Percentiles rank a stretch among this genome's conserved stretches.
Evolutionary conservation across 495 filamentous ascomycete species (phyloP).

Genomic region (Podospora conica): DNA sequence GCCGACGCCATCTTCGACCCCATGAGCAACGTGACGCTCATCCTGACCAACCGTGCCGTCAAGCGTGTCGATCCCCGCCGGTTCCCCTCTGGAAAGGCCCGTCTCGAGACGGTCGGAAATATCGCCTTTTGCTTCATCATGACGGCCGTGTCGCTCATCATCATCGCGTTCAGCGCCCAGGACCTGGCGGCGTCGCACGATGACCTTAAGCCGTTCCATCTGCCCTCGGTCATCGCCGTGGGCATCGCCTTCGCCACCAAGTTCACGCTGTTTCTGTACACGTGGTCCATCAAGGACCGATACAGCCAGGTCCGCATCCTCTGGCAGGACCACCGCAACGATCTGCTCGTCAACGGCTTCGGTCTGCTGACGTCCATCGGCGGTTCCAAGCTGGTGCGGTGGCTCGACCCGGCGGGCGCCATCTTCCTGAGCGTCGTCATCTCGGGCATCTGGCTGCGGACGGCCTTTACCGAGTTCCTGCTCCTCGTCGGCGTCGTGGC

Average conservation of each 20-base stretch:
- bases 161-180: slow-evolving; percentile 77
- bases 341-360: slow-evolving; percentile 83
- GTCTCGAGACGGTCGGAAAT: slow-evolving; percentile 93
- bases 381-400: slow-evolving; percentile 83
- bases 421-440: slow-evolving; percentile 76
- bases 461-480: slow-evolving; percentile 85
- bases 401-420: slow-evolving; percentile 91
- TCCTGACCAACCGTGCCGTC: slow-evolving; percentile 83
- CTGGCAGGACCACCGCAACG: slow-evolving; percentile 88
- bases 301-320: slow-evolving; percentile 87
- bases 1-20: slow-evolving; percentile 96
- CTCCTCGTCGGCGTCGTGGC: slow-evolving; percentile 85
- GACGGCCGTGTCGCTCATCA: slow-evolving; percentile 81
- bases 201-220: slow-evolving; percentile 59
- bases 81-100: slow-evolving; percentile 90
- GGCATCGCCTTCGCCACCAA: slow-evolving; percentile 79
- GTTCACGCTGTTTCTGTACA: slow-evolving; percentile 78
- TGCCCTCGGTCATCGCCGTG: slow-evolving; percentile 86
- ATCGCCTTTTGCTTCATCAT: slow-evolving; percentile 98
- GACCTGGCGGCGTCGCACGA: slow-evolving; percentile 52
- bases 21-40: slow-evolving; percentile 79
- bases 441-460: slow-evolving; percentile 69
- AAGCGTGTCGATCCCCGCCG: slow-evolving; percentile 79
- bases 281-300: slow-evolving; percentile 80
- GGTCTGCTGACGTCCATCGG: slow-evolving; percentile 85